phyloP scores from a whole-genome alignment of 2,329 filamentous ascomycete species.

The Fusarium austroafricanum region DNA sequence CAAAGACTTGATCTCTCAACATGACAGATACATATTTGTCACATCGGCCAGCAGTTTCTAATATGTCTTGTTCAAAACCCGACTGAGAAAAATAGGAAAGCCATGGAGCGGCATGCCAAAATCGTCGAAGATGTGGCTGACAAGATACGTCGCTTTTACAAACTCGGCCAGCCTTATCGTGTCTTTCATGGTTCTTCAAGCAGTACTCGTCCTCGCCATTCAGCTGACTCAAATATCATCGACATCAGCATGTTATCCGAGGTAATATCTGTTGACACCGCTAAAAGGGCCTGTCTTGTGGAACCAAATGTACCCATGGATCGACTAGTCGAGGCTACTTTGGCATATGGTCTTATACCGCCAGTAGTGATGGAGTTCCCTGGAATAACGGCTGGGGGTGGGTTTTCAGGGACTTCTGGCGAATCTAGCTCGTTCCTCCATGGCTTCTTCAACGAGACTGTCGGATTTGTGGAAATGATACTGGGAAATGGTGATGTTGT shows the following conservation, averaged over 20 bases:
- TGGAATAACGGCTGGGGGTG: slow-evolving; percentile 75
- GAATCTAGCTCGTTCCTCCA: slow-evolving; percentile 75
- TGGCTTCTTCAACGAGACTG: slow-evolving; percentile 73
- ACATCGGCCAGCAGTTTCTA: accelerated
- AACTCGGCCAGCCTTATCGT: slow-evolving; percentile 67
- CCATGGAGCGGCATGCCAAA: slow-evolving; percentile 61
- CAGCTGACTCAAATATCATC: slow-evolving; percentile 28
- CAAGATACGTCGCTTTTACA: slow-evolving; percentile 58
- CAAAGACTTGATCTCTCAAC: accelerated
- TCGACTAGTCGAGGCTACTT: slow-evolving; percentile 66
- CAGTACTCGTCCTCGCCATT: slow-evolving; percentile 68
- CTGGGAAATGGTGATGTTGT: slow-evolving; percentile 67
- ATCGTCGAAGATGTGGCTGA: slow-evolving; percentile 57
- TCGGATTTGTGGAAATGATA: slow-evolving; percentile 75
- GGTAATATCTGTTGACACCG: slow-evolving; percentile 25
- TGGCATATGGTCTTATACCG: slow-evolving; percentile 67
- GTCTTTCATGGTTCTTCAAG: slow-evolving; percentile 81
- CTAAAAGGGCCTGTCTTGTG: slow-evolving; percentile 54
- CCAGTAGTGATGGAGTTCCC: slow-evolving; percentile 79
- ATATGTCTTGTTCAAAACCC: too few relatives aligned
- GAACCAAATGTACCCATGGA: slow-evolving; percentile 80
- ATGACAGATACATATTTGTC: background rate
- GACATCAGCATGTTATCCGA: slow-evolving; percentile 39
- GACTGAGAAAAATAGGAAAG: accelerated
- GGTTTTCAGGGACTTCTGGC: slow-evolving; percentile 73